Conservation (phyloP, 1,284 basidiomycete species). For the Trichosporon sp. region DNA sequence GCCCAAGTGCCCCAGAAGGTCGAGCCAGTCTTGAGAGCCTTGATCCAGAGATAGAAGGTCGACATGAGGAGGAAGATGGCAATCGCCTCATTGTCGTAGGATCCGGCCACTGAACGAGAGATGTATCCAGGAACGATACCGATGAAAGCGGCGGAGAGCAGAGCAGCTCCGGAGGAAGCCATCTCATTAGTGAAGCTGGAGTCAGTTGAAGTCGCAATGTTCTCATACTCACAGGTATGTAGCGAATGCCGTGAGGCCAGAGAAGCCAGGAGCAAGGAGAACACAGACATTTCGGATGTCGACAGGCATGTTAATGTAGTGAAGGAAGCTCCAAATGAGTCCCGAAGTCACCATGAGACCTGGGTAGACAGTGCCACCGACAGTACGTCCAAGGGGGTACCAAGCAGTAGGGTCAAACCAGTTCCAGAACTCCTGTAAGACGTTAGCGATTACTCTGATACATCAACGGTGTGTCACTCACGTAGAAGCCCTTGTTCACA, state of each 20-base stretch:
- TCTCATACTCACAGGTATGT: constrained; percentile 76
- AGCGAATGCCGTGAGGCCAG: constrained; percentile 94
- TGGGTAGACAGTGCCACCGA: constrained; percentile 97
- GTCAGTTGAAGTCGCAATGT: constrained; percentile 16
- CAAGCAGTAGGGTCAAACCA: constrained; percentile 99
- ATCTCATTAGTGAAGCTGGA: constrained; percentile 88
- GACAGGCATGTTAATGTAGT: constrained; percentile 87
- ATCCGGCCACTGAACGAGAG: constrained; percentile 96
- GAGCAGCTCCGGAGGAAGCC: constrained; percentile 89
- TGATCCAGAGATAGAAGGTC: constrained; percentile 98
- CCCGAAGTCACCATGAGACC: constrained; percentile 97
- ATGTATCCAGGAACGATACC: constrained; percentile 96
- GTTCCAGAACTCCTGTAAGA: constrained; percentile 91
- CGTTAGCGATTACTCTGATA: constrained; percentile 19
- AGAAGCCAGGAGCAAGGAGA: constrained; percentile 93
- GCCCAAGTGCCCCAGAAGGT: constrained; percentile 87
- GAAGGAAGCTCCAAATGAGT: constrained; percentile 90
- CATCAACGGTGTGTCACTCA: constrained; percentile 57
- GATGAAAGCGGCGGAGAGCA: constrained; percentile 97
- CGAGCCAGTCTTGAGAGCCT: constrained; percentile 90
- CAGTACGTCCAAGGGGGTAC: constrained; percentile 97
- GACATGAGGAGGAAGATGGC: constrained; percentile 99
- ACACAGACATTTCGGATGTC: constrained; percentile 98
- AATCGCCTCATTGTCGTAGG: constrained; percentile 99
- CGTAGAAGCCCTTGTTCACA: constrained; percentile 91